These are phyloP conservation scores for Populus deltoides DNA, from an alignment of 345 rosid species.

Conservation along the genomic window DNA sequence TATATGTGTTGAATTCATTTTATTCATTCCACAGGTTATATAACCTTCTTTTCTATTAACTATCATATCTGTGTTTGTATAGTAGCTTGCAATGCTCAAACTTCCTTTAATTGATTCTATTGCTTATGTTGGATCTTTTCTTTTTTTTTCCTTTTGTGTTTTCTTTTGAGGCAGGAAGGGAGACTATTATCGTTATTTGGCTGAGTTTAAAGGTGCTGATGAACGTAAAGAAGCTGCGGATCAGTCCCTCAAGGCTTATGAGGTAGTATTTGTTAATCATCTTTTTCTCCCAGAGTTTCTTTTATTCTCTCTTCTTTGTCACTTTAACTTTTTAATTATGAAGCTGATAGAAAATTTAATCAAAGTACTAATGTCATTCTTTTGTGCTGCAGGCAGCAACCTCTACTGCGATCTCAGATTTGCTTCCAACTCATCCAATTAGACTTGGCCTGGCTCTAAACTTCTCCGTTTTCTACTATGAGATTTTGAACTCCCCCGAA, in stretches of 20 bases:
- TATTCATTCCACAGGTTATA: neutral
- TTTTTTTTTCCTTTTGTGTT: neutral
- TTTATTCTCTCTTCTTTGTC: neutral
- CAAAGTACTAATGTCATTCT: neutral
- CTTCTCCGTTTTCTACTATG: conserved; percentile 49
- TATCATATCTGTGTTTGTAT: neutral
- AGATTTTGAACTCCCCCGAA: conserved; percentile 45
- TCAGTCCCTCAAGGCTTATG: conserved; percentile 55
- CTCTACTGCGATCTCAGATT: conserved; percentile 25
- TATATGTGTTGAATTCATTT: conserved; percentile 1
- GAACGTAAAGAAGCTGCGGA: conserved; percentile 58
- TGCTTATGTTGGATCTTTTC: conserved; percentile 2
- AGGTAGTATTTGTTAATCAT: conserved; percentile 23
- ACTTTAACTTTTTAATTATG: neutral
- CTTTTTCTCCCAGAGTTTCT: neutral
- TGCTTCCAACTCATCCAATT: conserved; percentile 47
- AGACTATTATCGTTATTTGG: conserved; percentile 52
- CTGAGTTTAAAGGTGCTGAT: conserved; percentile 44
- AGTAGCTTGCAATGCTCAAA: neutral
- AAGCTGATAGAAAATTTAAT: neutral
- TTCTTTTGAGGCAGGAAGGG: conserved; percentile 42
- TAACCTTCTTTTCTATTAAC: neutral
- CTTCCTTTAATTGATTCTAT: neutral
- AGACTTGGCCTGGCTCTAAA: conserved; percentile 47
- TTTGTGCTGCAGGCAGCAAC: conserved; percentile 42